A percentile compares a stretch with the other conserved stretches of the same genome.
phyloP scores from a whole-genome alignment of 192 early-diverging fungal genomes.

The Allomyces arbusculus region DNA sequence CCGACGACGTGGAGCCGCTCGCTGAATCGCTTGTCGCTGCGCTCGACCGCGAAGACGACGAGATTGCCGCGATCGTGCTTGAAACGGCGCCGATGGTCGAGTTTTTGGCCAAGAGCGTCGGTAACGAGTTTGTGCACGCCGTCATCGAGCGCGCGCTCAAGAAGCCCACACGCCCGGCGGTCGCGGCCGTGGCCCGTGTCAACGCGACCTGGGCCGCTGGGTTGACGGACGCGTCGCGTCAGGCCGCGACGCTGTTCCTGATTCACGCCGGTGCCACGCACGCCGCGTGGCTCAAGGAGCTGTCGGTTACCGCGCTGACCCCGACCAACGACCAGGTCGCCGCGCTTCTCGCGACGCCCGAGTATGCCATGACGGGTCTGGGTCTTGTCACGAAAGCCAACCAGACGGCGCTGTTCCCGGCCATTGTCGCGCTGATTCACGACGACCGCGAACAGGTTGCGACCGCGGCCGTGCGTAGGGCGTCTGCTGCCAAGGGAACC shows the following conservation, averaged over 20 bases:
- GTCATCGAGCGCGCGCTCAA: not conserved
- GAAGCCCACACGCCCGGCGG: too few species aligned
- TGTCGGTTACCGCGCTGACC: not conserved
- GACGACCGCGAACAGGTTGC: not conserved
- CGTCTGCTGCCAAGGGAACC: not conserved
- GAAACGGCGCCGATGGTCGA: not conserved
- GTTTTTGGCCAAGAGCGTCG: not conserved
- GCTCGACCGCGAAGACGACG: conserved; percentile 12
- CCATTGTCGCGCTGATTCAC: not conserved
- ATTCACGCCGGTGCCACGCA: not conserved
- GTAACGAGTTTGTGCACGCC: too few species aligned
- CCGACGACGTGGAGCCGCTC: conserved; percentile 15
- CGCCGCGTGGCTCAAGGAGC: not conserved
- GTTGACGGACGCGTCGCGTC: not conserved
- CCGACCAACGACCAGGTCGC: not conserved
- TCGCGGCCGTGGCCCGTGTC: not conserved
- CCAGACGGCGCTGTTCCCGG: not conserved
- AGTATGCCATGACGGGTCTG: not conserved
- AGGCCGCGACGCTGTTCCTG: not conserved
- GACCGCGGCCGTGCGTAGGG: not conserved
- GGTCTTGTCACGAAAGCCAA: not conserved
- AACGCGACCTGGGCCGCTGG: not conserved
- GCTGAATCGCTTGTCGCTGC: conserved; percentile 32
- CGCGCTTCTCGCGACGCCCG: not conserved
- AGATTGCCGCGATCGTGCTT: conserved; percentile 6